Evolutionary conservation across 2,329 filamentous ascomycete species (phyloP).

Genomic region (Aspergillus persii): DNA sequence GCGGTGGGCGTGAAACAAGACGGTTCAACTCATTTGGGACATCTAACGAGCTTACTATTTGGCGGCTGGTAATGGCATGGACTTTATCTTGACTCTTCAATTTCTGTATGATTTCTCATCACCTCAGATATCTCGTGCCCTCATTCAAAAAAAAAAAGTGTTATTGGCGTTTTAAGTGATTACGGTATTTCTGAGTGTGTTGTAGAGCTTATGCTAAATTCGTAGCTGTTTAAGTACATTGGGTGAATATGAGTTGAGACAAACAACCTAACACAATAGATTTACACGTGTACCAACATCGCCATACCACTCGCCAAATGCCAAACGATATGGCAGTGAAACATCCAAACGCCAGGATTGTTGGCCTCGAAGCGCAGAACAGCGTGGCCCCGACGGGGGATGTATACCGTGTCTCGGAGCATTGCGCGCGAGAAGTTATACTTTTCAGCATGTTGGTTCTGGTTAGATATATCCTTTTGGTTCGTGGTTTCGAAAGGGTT

Average conservation of each 20-base stretch:
- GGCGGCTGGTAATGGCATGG: neutral
- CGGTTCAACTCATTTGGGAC: constrained; percentile 10
- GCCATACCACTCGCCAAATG: constrained; percentile 49
- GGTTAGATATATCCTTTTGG: constrained; percentile 15
- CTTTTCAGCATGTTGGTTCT: neutral
- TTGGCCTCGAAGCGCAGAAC: constrained; percentile 56
- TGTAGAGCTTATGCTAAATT: no score
- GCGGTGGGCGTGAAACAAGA: constrained; percentile 9
- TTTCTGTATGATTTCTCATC: neutral
- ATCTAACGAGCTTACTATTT: neutral
- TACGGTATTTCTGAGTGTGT: no score
- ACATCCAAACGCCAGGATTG: constrained; percentile 53
- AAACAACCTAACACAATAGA: no score
- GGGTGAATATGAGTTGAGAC: no score
- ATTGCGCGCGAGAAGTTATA: constrained; percentile 37
- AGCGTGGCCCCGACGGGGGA: constrained; percentile 54
- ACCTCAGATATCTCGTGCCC: no score
- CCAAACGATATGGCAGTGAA: constrained; percentile 54
- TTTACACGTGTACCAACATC: constrained; percentile 36
- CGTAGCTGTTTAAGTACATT: no score
- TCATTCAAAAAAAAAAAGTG: no score
- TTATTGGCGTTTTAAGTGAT: no score
- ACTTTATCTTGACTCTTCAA: neutral
- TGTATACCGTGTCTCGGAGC: constrained; percentile 55
- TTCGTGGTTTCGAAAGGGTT: constrained; percentile 32